phyloP scores from a whole-genome alignment of 768 basidiomycete genomes.

The Boletus reticuloceps region DNA sequence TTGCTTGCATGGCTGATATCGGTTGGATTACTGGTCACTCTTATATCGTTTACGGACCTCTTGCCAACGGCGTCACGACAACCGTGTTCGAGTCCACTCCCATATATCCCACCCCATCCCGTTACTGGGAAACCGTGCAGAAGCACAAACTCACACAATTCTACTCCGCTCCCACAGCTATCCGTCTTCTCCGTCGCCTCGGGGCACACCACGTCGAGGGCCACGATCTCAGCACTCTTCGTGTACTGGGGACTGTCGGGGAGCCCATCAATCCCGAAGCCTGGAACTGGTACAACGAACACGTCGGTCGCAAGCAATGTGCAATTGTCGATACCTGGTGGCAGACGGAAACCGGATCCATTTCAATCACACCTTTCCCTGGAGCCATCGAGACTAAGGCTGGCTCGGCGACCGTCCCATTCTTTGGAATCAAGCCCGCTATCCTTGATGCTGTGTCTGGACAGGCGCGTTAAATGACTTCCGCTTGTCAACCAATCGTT shows the following conservation, averaged over 20 bases:
- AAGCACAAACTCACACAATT: slow-evolving; percentile 94
- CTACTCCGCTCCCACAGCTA: slow-evolving; percentile 94
- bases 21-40: slow-evolving; percentile 99
- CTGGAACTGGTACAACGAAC: slow-evolving; percentile 98
- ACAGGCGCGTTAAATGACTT: slow-evolving; percentile 37
- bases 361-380: slow-evolving; percentile 93
- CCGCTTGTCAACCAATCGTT: neutral
- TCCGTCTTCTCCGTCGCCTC: slow-evolving; percentile 82
- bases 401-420: slow-evolving; percentile 94
- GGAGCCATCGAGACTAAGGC: slow-evolving; percentile 96
- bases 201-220: slow-evolving; percentile 83
- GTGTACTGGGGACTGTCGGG: slow-evolving; percentile 90
- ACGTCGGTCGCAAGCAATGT: slow-evolving; percentile 84
- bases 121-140: slow-evolving; percentile 96
- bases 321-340: slow-evolving; percentile 95
- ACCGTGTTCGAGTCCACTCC: slow-evolving; percentile 96
- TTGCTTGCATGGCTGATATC: slow-evolving; percentile 98
- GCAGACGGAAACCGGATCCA: slow-evolving; percentile 98
- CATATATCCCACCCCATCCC: slow-evolving; percentile 91
- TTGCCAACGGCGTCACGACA: slow-evolving; percentile 80
- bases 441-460: slow-evolving; percentile 87
- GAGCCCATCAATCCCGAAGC: slow-evolving; percentile 99
- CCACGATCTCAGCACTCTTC: slow-evolving; percentile 77
- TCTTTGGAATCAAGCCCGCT: slow-evolving; percentile 91
- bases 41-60: slow-evolving; percentile 95